Conservation (phyloP, 2,329 filamentous ascomycete genomes). For the Stachybotrys elegans region DNA sequence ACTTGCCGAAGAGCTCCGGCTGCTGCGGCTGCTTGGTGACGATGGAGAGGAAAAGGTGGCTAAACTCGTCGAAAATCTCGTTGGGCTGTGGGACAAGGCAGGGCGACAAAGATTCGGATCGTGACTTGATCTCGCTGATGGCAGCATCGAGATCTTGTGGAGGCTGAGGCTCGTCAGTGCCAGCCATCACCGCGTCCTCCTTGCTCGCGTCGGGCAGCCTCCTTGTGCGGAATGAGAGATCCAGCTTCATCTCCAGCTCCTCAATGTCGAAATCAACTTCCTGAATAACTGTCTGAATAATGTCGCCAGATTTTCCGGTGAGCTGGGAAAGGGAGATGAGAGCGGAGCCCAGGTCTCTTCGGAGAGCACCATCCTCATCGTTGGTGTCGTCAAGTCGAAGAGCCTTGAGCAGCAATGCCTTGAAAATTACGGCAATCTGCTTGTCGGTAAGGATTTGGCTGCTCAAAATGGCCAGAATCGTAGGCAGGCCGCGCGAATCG, state of each 20-base stretch:
- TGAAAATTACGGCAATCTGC: slow-evolving; percentile 61
- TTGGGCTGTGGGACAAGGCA: slow-evolving; percentile 48
- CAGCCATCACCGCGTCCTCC: slow-evolving; percentile 38
- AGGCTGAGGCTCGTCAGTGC: slow-evolving; percentile 18
- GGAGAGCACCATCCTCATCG: slow-evolving; percentile 49
- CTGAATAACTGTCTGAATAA: slow-evolving; percentile 63
- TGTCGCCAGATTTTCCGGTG: slow-evolving; percentile 51
- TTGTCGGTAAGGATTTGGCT: slow-evolving; percentile 56
- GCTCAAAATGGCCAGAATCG: slow-evolving; percentile 58
- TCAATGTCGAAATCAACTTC: slow-evolving; percentile 68
- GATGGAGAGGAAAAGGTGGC: slow-evolving; percentile 51
- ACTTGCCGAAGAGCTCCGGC: slow-evolving; percentile 36
- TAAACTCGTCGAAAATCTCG: slow-evolving; percentile 53
- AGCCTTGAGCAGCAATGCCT: slow-evolving; percentile 57
- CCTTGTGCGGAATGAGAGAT: slow-evolving; percentile 59
- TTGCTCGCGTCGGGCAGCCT: slow-evolving; percentile 43
- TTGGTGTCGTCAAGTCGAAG: slow-evolving; percentile 51
- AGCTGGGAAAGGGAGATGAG: slow-evolving; percentile 62
- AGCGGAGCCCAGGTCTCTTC: slow-evolving; percentile 59
- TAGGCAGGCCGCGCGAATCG: slow-evolving; percentile 49
- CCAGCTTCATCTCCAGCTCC: slow-evolving; percentile 68
- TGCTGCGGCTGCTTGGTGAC: slow-evolving; percentile 38
- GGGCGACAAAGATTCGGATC: slow-evolving; percentile 35
- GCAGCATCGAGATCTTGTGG: slow-evolving; percentile 33
- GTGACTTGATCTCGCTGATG: slow-evolving; percentile 31